Percentiles rank a stretch among this genome's conserved stretches.
Conservation (phyloP, 345 rosid species). For the Euphorbia lathyris region DNA sequence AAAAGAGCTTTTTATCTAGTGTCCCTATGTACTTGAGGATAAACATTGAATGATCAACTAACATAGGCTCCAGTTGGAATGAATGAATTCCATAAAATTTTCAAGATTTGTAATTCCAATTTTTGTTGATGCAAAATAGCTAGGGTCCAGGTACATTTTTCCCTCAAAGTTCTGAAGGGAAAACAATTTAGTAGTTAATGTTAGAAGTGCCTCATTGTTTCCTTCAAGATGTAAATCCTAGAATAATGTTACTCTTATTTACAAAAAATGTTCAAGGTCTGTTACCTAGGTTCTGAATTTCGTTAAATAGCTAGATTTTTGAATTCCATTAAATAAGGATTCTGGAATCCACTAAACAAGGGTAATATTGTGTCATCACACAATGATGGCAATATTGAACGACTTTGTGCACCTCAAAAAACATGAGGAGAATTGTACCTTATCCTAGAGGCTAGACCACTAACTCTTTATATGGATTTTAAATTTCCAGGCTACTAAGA, state of each 20-base stretch:
- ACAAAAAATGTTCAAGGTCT: background rate
- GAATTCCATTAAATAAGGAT: background rate
- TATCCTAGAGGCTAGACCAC: too few species aligned
- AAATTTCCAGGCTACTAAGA: too few species aligned
- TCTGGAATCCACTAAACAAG: background rate
- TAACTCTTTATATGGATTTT: too few species aligned
- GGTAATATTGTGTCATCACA: background rate
- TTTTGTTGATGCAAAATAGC: background rate
- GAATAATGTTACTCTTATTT: background rate
- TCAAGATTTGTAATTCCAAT: background rate
- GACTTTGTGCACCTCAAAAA: too few species aligned
- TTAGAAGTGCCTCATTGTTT: background rate
- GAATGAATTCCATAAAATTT: background rate
- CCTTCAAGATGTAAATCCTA: background rate
- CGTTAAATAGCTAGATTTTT: background rate
- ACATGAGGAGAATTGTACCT: too few species aligned
- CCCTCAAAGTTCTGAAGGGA: background rate
- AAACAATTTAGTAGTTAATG: background rate
- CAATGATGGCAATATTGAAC: background rate
- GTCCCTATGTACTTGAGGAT: background rate
- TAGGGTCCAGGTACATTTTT: background rate
- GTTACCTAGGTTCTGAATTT: background rate
- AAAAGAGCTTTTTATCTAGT: background rate
- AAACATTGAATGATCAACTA: background rate
- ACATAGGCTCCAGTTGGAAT: background rate